These are phyloP conservation scores for Suillus cothurnatus DNA, from an alignment of 768 basidiomycete genomes.

Conservation along the genomic window DNA sequence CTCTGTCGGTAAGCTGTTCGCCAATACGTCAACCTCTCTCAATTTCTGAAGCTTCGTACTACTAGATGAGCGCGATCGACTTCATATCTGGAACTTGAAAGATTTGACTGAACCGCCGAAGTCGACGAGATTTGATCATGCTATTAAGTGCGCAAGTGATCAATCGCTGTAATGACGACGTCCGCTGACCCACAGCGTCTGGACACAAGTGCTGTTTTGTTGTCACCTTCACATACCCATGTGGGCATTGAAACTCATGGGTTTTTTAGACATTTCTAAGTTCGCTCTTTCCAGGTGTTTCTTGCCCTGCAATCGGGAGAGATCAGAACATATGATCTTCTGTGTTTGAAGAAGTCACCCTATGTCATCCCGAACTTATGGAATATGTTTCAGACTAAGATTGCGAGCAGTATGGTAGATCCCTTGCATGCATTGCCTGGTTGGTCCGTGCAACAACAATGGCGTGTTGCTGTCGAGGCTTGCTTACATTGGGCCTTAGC, in stretches of 20 bases:
- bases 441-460: background rate
- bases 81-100: slow-evolving; percentile 65
- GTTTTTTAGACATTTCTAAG: slow-evolving; percentile 10
- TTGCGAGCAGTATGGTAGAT: background rate
- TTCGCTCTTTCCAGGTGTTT: slow-evolving; percentile 39
- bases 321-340: slow-evolving; percentile 76
- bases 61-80: slow-evolving; percentile 52
- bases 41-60: background rate
- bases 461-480: background rate
- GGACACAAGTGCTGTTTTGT: slow-evolving; percentile 46
- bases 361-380: slow-evolving; percentile 78
- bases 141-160: slow-evolving; percentile 37
- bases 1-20: slow-evolving; percentile 54
- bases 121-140: slow-evolving; percentile 50
- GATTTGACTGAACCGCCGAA: slow-evolving; percentile 52
- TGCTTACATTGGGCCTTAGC: slow-evolving; percentile 31
- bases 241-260: slow-evolving; percentile 41
- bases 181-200: slow-evolving; percentile 3
- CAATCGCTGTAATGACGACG: background rate
- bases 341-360: slow-evolving; percentile 63
- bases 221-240: slow-evolving; percentile 74
- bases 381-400: slow-evolving; percentile 47
- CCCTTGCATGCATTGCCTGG: background rate
- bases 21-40: background rate
- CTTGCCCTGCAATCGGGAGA: slow-evolving; percentile 56